These are phyloP conservation scores for Fusarium vanettenii DNA, from an alignment of 2,329 filamentous ascomycete genomes.

Conservation along the genomic window DNA sequence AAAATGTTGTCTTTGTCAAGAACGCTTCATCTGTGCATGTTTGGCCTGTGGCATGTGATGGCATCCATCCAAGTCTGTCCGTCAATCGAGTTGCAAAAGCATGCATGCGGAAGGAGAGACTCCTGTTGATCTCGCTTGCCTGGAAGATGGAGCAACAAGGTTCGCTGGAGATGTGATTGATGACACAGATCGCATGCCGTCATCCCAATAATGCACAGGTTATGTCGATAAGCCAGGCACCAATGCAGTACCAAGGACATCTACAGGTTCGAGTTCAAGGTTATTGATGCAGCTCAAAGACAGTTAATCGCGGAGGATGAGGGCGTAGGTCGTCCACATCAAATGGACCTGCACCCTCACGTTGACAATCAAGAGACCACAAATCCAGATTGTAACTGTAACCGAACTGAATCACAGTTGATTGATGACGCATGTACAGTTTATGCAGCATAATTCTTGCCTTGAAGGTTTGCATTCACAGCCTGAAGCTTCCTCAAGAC, in stretches of 20 bases:
- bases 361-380: not conserved
- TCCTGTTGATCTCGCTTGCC: constrained; percentile 39
- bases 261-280: not conserved
- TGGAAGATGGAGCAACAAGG: constrained; percentile 45
- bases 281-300: not conserved
- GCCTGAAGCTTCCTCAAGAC: not conserved
- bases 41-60: constrained; percentile 35
- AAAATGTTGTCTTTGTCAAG: constrained; percentile 41
- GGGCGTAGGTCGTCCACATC: not conserved
- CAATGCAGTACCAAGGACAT: not conserved
- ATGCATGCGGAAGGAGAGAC: constrained; percentile 23
- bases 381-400: not conserved
- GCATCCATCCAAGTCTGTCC: not conserved
- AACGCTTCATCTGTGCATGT: constrained; percentile 31
- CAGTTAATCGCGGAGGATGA: not conserved
- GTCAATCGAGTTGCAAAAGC: not conserved
- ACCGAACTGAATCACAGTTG: not conserved
- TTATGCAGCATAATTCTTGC: not conserved
- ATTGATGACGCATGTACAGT: not conserved
- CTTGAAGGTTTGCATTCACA: not conserved
- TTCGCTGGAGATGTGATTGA: constrained; percentile 46
- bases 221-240: constrained; percentile 5
- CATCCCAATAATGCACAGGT: constrained; percentile 45
- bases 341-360: not conserved
- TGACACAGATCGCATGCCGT: constrained; percentile 26